Evolutionary conservation across 768 basidiomycete species (phyloP).

Genomic region (Boletus patriciae): DNA sequence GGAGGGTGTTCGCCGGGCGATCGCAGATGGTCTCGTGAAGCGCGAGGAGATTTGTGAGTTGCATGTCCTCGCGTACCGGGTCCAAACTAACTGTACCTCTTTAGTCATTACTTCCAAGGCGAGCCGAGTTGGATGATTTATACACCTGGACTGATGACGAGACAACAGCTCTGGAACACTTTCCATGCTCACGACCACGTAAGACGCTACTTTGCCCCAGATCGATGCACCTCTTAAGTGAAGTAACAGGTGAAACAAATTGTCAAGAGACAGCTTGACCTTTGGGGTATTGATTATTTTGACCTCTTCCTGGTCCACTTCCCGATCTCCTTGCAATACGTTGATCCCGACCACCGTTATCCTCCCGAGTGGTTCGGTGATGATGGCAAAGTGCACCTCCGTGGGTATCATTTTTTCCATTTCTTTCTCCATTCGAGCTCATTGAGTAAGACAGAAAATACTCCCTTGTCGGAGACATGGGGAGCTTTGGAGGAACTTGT

Average conservation of each 20-base stretch:
- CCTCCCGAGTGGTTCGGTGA: constrained; percentile 83
- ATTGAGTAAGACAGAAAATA: constrained; percentile 45
- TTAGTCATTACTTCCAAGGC: constrained; percentile 84
- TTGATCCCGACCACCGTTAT: constrained; percentile 72
- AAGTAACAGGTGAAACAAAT: constrained; percentile 50
- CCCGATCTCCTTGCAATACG: constrained; percentile 78
- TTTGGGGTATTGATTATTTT: constrained; percentile 86
- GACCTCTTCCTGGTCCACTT: constrained; percentile 84
- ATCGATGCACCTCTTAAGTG: background rate
- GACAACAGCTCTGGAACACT: constrained; percentile 77
- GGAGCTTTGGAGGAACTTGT: constrained; percentile 76
- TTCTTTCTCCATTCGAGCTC: background rate
- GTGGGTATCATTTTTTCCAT: constrained; percentile 37
- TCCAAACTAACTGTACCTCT: background rate
- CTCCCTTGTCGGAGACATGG: constrained; percentile 83
- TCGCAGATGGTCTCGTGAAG: constrained; percentile 79
- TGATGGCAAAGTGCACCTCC: constrained; percentile 64
- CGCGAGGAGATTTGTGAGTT: constrained; percentile 82
- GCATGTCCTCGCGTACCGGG: background rate
- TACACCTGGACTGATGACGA: constrained; percentile 5
- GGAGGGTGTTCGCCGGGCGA: constrained; percentile 73
- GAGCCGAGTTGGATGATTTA: constrained; percentile 10
- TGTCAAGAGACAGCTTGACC: constrained; percentile 62
- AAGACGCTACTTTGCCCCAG: constrained; percentile 19
- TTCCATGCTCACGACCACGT: constrained; percentile 81